Conservation (phyloP, 139 green algal genomes). For the Gonium pectorale region DNA sequence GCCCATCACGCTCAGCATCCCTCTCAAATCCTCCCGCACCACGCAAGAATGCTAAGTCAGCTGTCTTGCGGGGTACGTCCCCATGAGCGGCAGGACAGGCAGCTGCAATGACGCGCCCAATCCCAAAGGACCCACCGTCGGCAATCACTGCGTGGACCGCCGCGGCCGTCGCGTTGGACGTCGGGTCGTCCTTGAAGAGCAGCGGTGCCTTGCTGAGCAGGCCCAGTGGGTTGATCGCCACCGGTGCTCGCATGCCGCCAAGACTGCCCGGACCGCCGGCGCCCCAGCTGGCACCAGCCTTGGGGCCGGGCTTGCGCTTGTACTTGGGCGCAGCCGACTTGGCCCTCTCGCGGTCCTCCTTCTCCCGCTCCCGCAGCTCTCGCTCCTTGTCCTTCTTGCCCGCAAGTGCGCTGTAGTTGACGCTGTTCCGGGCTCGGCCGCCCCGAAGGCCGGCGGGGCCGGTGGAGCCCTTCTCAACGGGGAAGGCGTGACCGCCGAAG, state of each 20-base stretch:
- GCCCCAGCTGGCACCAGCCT: slow-evolving; percentile 12
- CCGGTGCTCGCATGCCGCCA: not conserved
- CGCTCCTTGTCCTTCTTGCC: slow-evolving; percentile 45
- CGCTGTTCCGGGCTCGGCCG: slow-evolving; percentile 19
- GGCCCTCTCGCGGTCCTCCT: slow-evolving; percentile 3
- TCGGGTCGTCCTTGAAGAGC: slow-evolving; percentile 36
- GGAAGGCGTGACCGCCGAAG: not conserved
- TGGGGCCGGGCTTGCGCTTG: slow-evolving; percentile 30
- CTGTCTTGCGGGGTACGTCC: not conserved
- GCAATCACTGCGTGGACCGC: slow-evolving; percentile 10
- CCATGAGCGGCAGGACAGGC: not conserved
- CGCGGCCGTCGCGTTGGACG: not conserved
- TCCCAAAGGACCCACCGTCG: slow-evolving; percentile 6
- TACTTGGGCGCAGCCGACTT: not conserved
- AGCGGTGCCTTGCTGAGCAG: slow-evolving; percentile 13
- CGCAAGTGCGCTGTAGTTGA: slow-evolving; percentile 58
- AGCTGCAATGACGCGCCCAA: not conserved
- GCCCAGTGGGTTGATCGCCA: not conserved
- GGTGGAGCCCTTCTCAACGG: not conserved
- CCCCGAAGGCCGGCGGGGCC: not conserved
- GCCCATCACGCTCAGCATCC: no score
- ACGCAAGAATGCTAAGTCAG: no score
- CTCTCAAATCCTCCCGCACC: no score
- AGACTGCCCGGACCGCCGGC: not conserved
- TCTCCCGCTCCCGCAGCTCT: slow-evolving; percentile 6